Conservation (phyloP, 2,329 filamentous ascomycete genomes). For the Knufia fluminis region DNA sequence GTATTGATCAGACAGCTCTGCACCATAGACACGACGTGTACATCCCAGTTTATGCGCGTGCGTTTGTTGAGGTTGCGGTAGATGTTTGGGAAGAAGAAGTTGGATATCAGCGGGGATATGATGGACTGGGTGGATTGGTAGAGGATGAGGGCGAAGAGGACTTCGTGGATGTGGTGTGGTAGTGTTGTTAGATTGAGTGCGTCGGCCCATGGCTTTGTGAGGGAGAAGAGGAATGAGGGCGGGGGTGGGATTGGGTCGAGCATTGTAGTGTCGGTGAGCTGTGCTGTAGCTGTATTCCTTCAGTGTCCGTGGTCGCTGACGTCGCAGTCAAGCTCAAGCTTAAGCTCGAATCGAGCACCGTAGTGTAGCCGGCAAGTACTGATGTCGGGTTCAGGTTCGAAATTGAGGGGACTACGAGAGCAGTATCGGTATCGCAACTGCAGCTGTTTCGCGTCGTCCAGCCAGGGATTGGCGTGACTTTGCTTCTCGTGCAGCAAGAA, state of each 20-base stretch:
- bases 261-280: constrained; percentile 26
- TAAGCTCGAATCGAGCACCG: no score
- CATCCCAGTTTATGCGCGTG: constrained; percentile 57
- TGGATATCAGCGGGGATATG: constrained; percentile 48
- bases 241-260: constrained; percentile 38
- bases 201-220: constrained; percentile 43
- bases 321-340: no score
- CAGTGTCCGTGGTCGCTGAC: no score
- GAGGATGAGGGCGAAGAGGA: constrained; percentile 45
- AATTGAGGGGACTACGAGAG: no score
- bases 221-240: constrained; percentile 42
- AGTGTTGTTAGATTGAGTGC: constrained; percentile 46
- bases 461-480: no score
- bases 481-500: no score
- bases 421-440: no score
- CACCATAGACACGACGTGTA: constrained; percentile 55
- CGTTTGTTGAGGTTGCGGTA: constrained; percentile 47
- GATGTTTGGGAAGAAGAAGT: constrained; percentile 43
- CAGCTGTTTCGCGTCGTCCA: no score
- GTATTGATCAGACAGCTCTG: constrained; percentile 49
- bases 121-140: constrained; percentile 48
- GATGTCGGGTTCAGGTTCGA: no score
- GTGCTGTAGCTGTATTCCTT: neutral
- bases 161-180: constrained; percentile 53
- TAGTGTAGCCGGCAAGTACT: no score